Evolutionary conservation across 306 rosid species (phyloP).

Genomic region (Vigna hirtella): DNA sequence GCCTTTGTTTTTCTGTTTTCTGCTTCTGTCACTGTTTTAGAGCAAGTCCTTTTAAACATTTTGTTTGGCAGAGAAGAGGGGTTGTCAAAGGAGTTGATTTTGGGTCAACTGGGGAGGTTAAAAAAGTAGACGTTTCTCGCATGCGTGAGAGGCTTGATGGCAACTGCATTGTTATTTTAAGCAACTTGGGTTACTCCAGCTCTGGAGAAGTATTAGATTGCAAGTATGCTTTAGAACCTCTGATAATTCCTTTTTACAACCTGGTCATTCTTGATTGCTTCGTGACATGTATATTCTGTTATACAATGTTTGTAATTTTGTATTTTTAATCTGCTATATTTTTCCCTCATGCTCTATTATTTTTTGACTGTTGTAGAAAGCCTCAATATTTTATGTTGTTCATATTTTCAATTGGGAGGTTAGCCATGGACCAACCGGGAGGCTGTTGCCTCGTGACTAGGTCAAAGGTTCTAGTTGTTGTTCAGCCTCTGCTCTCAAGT

Average conservation of each 20-base stretch:
- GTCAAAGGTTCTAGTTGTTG: background rate
- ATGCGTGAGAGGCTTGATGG: constrained; percentile 87
- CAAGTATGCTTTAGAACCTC: constrained; percentile 66
- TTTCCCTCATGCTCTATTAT: background rate
- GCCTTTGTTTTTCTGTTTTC: background rate
- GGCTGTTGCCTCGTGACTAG: background rate
- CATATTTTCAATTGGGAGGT: background rate
- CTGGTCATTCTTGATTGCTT: constrained; percentile 3
- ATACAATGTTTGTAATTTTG: constrained; percentile 11
- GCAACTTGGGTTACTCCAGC: constrained; percentile 83
- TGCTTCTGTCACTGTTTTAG: constrained; percentile 28
- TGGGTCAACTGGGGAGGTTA: constrained; percentile 89
- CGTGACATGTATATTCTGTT: constrained; percentile 10
- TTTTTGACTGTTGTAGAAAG: constrained; percentile 5
- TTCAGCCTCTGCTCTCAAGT: constrained; percentile 3
- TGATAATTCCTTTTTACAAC: constrained; percentile 1
- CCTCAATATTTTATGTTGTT: constrained; percentile 11
- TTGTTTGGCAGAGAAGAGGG: constrained; percentile 72
- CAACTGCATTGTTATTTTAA: constrained; percentile 76
- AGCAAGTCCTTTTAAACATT: constrained; percentile 12
- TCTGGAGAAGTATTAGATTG: constrained; percentile 84
- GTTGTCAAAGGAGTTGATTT: constrained; percentile 80
- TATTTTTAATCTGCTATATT: background rate
- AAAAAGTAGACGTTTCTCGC: constrained; percentile 71
- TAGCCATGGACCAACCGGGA: background rate